Base-by-base conservation (phyloP, 495 filamentous ascomycete species). In the Daldinia vernicosa region DNA sequence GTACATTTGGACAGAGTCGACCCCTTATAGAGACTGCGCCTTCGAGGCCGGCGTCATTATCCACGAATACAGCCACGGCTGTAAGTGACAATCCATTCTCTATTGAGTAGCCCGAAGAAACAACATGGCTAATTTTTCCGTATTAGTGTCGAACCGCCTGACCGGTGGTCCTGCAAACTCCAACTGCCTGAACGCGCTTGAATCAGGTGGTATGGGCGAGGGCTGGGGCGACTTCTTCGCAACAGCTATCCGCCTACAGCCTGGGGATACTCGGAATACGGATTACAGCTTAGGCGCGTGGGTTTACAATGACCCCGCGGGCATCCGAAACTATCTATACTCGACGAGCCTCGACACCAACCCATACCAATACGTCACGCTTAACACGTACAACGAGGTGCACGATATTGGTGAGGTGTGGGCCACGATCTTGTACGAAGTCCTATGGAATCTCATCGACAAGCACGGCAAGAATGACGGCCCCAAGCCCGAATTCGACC, bases 151-250 rank as follows among this genome's bases (percentile, higher is more conserved):
- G 19, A 86, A 77, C 71, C 84, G 85, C n/a, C 81, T 87, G 9
- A 87, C 85, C n/a, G 85, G 85, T 33, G 85, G 85, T 7, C 84
- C 85, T 0, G 72, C 78, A 26, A 86, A 83, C 75, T 73, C 80
- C 26, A 77, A 76, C 75, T 87, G 84, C 63, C 77, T 87, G 45
- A 75, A 70, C 43, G 71, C 73, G 2, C 66, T 76, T 12, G 84
- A 87, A 68, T 75, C 80, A 2, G 82, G 84, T 27, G 84, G 85
- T 54, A 85, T 87, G 85, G 84, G 85, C 37, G 85, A 87, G 63
- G 85, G 85, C 45, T 87, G 85, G 85, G 77, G 82, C 27, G 85
- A 87, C 70, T 86, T 84, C 77, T 82, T 81, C 74, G 82, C 81
- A 6, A 84, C 81, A 0, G 83, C 84, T 19, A 83, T 86, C 70